phyloP scores from a whole-genome alignment of 2,329 filamentous ascomycete genomes.

The Periconia macrospinosa region DNA sequence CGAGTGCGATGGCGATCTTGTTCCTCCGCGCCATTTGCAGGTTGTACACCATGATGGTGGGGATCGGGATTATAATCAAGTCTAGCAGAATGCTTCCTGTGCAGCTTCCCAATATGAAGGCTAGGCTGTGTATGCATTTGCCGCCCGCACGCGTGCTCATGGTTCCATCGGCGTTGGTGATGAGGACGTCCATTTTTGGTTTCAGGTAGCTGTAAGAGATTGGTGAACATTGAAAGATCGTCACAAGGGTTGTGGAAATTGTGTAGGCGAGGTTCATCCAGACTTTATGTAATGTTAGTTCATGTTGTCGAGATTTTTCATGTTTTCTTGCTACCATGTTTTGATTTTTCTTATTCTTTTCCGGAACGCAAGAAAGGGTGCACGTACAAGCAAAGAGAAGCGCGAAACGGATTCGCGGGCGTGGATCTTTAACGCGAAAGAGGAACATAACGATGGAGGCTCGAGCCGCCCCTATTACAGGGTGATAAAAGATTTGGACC shows the following conservation, averaged over 20 bases:
- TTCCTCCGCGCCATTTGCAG: conserved; percentile 46
- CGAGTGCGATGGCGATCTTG: conserved; percentile 32
- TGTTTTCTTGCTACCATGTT: background rate
- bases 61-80: conserved; percentile 45
- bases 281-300: conserved; percentile 13
- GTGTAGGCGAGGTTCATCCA: conserved; percentile 40
- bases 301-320: background rate
- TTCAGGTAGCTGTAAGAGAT: conserved; percentile 30
- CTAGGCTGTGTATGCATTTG: conserved; percentile 36
- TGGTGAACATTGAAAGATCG: conserved; percentile 40
- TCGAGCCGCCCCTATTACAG: conserved; percentile 40
- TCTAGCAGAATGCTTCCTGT: conserved; percentile 42
- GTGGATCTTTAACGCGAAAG: conserved; percentile 38
- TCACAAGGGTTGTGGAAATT: conserved; percentile 36
- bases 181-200: conserved; percentile 31
- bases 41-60: conserved; percentile 48
- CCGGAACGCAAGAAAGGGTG: background rate
- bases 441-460: conserved; percentile 44
- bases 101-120: conserved; percentile 38
- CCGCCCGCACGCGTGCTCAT: conserved; percentile 22
- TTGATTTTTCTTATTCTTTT: background rate
- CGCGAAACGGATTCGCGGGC: conserved; percentile 29
- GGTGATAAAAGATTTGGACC: conserved; percentile 43
- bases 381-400: conserved; percentile 34
- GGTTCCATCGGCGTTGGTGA: conserved; percentile 25